phyloP scores from a whole-genome alignment of 1,284 basidiomycete genomes.

The Ceratobasidium sp. region DNA sequence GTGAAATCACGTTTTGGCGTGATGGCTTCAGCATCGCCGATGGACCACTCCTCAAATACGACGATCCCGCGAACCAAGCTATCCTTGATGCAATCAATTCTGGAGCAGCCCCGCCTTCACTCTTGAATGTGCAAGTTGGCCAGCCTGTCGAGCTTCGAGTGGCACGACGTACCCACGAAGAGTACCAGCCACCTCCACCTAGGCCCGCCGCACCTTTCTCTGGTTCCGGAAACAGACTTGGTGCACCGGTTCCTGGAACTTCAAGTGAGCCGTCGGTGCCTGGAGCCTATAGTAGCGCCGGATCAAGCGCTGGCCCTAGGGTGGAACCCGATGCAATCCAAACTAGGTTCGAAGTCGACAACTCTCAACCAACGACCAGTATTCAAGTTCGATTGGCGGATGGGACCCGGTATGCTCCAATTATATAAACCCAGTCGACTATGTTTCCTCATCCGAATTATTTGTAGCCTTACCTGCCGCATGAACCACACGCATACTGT shows the following conservation, averaged over 20 bases:
- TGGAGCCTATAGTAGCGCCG: constrained; percentile 35
- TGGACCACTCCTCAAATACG: constrained; percentile 86
- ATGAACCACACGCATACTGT: constrained; percentile 96
- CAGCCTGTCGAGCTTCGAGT: constrained; percentile 91
- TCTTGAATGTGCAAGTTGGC: constrained; percentile 80
- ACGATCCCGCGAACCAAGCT: constrained; percentile 79
- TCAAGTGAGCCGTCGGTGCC: constrained; percentile 52
- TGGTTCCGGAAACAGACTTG: constrained; percentile 86
- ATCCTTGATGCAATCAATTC: constrained; percentile 82
- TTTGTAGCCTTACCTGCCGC: constrained; percentile 76
- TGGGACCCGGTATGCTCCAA: constrained; percentile 75
- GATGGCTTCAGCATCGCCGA: constrained; percentile 95
- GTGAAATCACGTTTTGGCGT: constrained; percentile 92
- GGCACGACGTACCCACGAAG: constrained; percentile 75
- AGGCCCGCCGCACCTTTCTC: constrained; percentile 66
- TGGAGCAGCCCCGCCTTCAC: constrained; percentile 81
- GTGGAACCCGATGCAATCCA: constrained; percentile 57
- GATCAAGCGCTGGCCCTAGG: constrained; percentile 49
- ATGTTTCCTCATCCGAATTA: constrained; percentile 1
- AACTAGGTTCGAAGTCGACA: constrained; percentile 83
- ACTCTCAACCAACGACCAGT: constrained; percentile 82
- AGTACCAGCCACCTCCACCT: constrained; percentile 68
- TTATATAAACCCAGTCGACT: constrained; percentile 4
- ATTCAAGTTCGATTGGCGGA: constrained; percentile 93
- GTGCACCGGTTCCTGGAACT: constrained; percentile 65